phyloP scores from a whole-genome alignment of 2,329 filamentous ascomycete genomes.

The Trichoderma pleuroti region DNA sequence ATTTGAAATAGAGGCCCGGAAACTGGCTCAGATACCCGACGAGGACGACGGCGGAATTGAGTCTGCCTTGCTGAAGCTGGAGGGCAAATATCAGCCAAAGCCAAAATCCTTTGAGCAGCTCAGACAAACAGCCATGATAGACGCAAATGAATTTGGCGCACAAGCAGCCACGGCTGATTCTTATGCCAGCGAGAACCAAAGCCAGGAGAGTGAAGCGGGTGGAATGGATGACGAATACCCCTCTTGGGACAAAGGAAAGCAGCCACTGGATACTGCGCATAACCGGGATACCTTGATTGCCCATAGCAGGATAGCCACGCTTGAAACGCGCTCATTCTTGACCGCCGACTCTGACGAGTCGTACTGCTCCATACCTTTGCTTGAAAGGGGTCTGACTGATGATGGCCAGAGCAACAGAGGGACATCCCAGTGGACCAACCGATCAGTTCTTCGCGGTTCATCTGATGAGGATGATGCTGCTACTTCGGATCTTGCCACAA shows the following conservation, averaged over 20 bases:
- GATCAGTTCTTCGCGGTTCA: conserved; percentile 51
- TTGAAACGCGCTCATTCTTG: conserved; percentile 46
- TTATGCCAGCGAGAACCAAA: neutral
- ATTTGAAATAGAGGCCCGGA: conserved; percentile 84
- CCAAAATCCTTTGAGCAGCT: conserved; percentile 32
- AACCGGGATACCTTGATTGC: conserved; percentile 1
- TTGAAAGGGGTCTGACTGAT: conserved; percentile 63
- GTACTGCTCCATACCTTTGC: conserved; percentile 71
- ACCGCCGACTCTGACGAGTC: conserved; percentile 67
- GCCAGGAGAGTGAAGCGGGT: neutral
- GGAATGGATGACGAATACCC: neutral
- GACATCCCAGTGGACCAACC: conserved; percentile 51
- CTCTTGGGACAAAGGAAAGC: neutral
- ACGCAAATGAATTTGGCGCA: conserved; percentile 2
- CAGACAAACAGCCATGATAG: conserved; percentile 4
- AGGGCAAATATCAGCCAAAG: conserved; percentile 73
- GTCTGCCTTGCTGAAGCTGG: conserved; percentile 85
- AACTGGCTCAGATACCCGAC: conserved; percentile 83
- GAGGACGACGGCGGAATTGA: conserved; percentile 83
- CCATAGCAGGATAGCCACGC: conserved; percentile 19
- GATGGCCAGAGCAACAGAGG: conserved; percentile 43
- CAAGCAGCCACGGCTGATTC: neutral
- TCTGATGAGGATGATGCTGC: conserved; percentile 36
- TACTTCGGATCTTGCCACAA: neutral
- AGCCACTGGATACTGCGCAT: neutral